Evolutionary conservation across 352 stramenopile species (phyloP), one percentile per base, ranked within the genome.

Genomic region (Pythium utonaiense): DNA sequence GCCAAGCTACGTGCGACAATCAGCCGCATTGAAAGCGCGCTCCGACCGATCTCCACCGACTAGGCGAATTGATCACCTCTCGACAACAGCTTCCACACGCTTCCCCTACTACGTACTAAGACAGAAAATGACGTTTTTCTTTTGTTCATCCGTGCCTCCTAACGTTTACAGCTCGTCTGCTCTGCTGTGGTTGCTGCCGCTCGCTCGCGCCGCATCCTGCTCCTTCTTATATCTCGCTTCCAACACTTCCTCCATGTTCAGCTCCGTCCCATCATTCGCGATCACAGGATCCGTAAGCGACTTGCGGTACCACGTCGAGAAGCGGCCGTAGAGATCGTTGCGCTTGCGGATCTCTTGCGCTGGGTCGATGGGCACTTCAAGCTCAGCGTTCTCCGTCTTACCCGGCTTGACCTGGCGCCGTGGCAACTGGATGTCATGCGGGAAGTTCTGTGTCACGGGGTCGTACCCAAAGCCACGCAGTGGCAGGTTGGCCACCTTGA

Each of bases 391-490:
- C 5, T 69, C 53, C 5, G 9, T 24, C 60, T 82, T 88, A 30
- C 79, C 83, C 0, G 78, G 83, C 62, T 92, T 93, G 9, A 95
- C 81, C 64, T 95, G 84, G 16, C 84, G 79, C n/a, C 81, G 82
- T 1, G 86, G 86, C 16, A 95, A 62, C 19, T 53, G 67, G 51
- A 95, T 89, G 30, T 85, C 48, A 5, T 80, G 60, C 0, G 86
- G 86, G 50, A 95, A 95, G 24, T 83, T 70, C 44, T 95, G 86
- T 24, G 80, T 94, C 52, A 70, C 77, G 1, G 86, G 75, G 60
- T 95, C 84, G 57, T 95, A 95, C n/a, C 86, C 86, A 65, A 95
- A 95, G 33, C 85, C 82, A 27, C 81, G 77, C 56, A 95, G 57
- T n/a, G 78, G 82, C 42, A 91, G 54, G 34, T 89, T 87, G 12